Percentiles rank a stretch among this genome's conserved stretches.
Evolutionary conservation across 192 early-diverging fungal species (phyloP).

Genomic region (Pilobolus umbonatus): DNA sequence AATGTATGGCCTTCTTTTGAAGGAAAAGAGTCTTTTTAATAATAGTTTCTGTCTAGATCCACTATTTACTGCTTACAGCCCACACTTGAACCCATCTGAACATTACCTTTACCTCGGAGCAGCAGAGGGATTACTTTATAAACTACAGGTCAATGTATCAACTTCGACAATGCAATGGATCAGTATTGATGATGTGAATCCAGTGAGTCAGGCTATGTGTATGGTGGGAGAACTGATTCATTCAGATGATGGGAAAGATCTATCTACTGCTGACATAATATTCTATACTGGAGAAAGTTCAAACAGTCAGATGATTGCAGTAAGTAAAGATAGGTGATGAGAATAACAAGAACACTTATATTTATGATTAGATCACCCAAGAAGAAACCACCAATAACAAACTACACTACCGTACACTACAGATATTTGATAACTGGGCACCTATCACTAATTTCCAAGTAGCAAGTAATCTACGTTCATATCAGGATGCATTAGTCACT

Average conservation of each 20-base stretch:
- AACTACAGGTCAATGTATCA: slow-evolving; percentile 1
- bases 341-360: neutral
- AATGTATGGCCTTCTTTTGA: neutral
- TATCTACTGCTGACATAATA: slow-evolving; percentile 6
- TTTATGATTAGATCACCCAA: no score
- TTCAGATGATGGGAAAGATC: neutral
- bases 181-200: neutral
- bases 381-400: neutral
- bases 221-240: neutral
- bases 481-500: slow-evolving; percentile 5
- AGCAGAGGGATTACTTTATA: slow-evolving; percentile 15
- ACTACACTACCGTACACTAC: neutral
- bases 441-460: slow-evolving; percentile 20
- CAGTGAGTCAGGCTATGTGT: slow-evolving; percentile 20
- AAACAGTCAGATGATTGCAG: slow-evolving; percentile 22
- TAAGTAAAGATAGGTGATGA: no score
- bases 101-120: slow-evolving; percentile 13
- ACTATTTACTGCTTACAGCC: slow-evolving; percentile 21
- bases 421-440: slow-evolving; percentile 20
- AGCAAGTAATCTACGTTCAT: neutral
- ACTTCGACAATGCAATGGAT: slow-evolving; percentile 6
- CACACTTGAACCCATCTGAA: neutral
- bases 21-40: neutral
- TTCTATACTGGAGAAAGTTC: slow-evolving; percentile 26
- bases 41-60: neutral